These are phyloP conservation scores for Falciphora oryzae DNA, from an alignment of 2,329 filamentous ascomycete genomes.

Conservation along the genomic window DNA sequence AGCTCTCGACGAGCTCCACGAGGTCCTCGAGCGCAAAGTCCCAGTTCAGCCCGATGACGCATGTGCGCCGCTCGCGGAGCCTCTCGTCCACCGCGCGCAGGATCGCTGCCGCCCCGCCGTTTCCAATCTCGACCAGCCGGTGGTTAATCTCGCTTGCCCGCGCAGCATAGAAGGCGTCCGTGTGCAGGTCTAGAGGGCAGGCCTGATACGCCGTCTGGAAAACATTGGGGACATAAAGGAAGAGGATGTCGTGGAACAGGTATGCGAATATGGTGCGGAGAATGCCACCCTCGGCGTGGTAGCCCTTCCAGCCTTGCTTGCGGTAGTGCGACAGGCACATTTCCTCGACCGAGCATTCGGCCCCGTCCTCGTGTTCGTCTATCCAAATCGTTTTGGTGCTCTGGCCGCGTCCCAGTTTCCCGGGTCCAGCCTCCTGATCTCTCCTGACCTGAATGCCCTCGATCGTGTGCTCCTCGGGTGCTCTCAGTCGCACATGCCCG, in stretches of 20 bases:
- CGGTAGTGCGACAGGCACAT: conserved; percentile 92
- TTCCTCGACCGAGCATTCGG: conserved; percentile 81
- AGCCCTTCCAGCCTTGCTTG: conserved; percentile 83
- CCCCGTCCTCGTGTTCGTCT: conserved; percentile 60
- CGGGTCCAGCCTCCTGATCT: conserved; percentile 33
- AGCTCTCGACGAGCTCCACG: conserved; percentile 70
- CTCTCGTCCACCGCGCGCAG: conserved; percentile 62
- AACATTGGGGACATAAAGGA: conserved; percentile 90
- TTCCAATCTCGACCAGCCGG: conserved; percentile 78
- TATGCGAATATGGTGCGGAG: conserved; percentile 86
- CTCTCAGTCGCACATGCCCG: conserved; percentile 71
- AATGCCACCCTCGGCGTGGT: conserved; percentile 87
- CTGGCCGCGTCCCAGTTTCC: conserved; percentile 31
- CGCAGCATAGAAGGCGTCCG: conserved; percentile 83
- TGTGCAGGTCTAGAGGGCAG: conserved; percentile 86
- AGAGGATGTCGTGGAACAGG: conserved; percentile 89
- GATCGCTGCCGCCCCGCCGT: conserved; percentile 66
- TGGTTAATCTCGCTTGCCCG: conserved; percentile 87
- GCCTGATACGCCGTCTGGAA: conserved; percentile 96
- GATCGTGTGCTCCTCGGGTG: conserved; percentile 69
- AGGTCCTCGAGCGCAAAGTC: conserved; percentile 75
- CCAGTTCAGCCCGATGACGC: conserved; percentile 91
- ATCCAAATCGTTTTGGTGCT: conserved; percentile 82
- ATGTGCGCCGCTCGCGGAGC: conserved; percentile 67
- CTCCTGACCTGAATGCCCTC: conserved; percentile 73